Base-by-base conservation (phyloP, 164 flowering plant species). In the Vitis riparia region DNA sequence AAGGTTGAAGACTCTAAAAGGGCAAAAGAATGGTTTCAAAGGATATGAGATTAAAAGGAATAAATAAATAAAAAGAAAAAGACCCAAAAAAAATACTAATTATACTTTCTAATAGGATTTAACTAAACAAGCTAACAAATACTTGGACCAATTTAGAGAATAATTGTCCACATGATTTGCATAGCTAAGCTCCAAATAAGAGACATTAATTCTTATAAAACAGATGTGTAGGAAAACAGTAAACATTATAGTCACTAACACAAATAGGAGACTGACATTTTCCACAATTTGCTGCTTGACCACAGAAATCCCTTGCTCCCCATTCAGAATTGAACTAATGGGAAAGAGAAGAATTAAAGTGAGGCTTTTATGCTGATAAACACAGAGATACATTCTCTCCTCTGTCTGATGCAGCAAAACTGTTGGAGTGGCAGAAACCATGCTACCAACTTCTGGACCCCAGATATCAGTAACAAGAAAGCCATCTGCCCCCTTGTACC, bases 401-500 rank as follows among this genome's bases (percentile, higher is more conserved):
- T 82, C 92, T 12, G 85, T 83, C 73, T 91, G 89, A 72, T 78
- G 82, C 37, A 96, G 86, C 88, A 82, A 92, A 51, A 93, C 72
- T 57, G 89, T 88, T 60, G 98, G 94, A n/a, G 80, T 80, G 32
- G 82, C 70, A 76, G 79, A 73, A 80, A 73, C 52, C 63, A 67
- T 70, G 67, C 73, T 76, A 62, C 82, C 86, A 71, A 70, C 75
- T 52, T 88, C 95, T 23, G 72, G 59, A 76, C 89, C 87, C 97
- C 96, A 91, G 62, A 79, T 81, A 74, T 92, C 92, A 68, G 96
- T 85, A 17, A 79, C 81, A 70, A 93, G 88, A 77, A 91, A 96
- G 48, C 97, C 97, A 79, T 92, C 99, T 75, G 92, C 92, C 73
- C 90, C 97, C 81, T 81, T 96, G 11, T 79, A 82, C 99, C 99